A percentile compares a stretch with the other conserved stretches of the same genome.
Conservation (phyloP, 805 yeast species). For the Pichia californica region DNA sequence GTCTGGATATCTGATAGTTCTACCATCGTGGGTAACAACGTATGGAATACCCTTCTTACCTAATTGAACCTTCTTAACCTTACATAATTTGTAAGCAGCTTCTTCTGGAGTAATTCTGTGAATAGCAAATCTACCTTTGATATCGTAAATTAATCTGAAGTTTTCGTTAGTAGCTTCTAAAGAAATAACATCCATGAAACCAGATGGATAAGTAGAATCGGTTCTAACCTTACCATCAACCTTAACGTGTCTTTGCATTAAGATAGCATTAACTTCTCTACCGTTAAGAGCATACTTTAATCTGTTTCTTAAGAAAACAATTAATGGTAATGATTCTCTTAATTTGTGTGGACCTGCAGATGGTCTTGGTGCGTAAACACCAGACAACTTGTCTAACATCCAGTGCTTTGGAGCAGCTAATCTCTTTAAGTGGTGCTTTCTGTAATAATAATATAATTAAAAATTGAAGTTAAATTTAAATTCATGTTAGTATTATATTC, state of each 20-base stretch:
- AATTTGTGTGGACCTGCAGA: conserved; percentile 99
- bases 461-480: neutral
- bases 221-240: conserved; percentile 99
- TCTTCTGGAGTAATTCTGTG: conserved; percentile 99
- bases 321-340: conserved; percentile 95
- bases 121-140: conserved; percentile 98
- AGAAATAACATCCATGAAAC: conserved; percentile 98
- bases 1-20: conserved; percentile 99
- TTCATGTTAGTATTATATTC: neutral
- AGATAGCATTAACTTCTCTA: conserved; percentile 96
- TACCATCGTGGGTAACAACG: conserved; percentile 99
- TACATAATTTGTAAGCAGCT: conserved; percentile 96
- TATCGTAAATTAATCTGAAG: conserved; percentile 98
- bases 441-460: conserved; percentile 25
- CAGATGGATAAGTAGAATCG: conserved; percentile 97
- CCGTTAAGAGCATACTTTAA: conserved; percentile 98
- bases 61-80: conserved; percentile 95
- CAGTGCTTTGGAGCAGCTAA: conserved; percentile 99
- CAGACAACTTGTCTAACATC: conserved; percentile 99
- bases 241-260: conserved; percentile 97
- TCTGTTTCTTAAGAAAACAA: conserved; percentile 97
- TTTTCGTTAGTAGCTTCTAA: conserved; percentile 98
- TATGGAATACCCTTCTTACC: conserved; percentile 99
- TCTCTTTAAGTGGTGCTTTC: conserved; percentile 99
- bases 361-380: conserved; percentile 99